Evolutionary conservation across 2,329 filamentous ascomycete genomes (phyloP).

Genomic region (Curvularia hawaiiensis): DNA sequence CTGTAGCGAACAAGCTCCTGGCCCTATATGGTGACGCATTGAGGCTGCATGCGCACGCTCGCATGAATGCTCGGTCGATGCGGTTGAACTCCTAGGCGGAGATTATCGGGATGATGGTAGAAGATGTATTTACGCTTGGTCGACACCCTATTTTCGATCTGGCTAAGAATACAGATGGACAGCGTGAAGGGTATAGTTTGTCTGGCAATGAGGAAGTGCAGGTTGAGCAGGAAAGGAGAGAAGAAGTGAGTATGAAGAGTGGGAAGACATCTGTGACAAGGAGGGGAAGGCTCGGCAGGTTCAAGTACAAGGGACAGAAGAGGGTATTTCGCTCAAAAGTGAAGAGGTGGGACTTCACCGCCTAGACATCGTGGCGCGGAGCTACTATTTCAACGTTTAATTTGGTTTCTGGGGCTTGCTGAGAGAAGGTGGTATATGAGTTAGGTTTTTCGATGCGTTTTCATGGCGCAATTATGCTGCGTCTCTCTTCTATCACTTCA

Average conservation of each 20-base stretch:
- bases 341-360: neutral
- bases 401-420: neutral
- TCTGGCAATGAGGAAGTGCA: neutral
- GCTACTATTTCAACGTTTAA: neutral
- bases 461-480: too few species aligned
- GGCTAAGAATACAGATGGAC: slow-evolving; percentile 47
- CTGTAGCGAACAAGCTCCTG: neutral
- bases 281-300: slow-evolving; percentile 47
- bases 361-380: neutral
- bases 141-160: neutral
- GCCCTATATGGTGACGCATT: neutral
- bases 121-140: neutral
- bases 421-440: neutral
- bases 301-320: neutral
- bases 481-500: too few species aligned
- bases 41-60: neutral
- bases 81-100: neutral
- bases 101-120: slow-evolving; percentile 1
- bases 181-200: neutral
- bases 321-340: neutral
- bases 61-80: neutral
- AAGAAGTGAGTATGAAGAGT: slow-evolving; percentile 55
- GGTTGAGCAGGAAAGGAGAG: slow-evolving; percentile 71
- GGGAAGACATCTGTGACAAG: too few species aligned
- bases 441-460: too few species aligned